Conservation (phyloP, 139 green algal genomes). For the Closterium sp. region DNA sequence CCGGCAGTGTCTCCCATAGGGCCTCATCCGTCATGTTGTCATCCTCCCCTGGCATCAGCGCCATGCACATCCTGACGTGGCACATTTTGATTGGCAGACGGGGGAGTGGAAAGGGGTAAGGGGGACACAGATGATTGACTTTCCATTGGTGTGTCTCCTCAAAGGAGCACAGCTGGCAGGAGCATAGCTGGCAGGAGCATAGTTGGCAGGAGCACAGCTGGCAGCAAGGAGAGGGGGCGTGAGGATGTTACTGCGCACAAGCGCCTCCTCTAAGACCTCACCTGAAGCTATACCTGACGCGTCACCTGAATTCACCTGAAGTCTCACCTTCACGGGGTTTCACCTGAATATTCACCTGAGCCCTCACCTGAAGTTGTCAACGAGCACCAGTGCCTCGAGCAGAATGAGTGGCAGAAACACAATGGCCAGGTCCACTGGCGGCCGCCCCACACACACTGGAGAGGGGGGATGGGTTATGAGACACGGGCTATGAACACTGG, state of each 20-base stretch:
- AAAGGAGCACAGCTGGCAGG: not conserved
- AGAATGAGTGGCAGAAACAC: conserved; percentile 31
- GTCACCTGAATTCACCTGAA: not conserved
- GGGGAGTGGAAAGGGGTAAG: not conserved
- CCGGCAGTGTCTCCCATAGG: conserved; percentile 32
- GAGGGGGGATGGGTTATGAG: too few relatives aligned
- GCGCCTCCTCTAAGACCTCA: not conserved
- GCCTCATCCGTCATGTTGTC: conserved; percentile 47
- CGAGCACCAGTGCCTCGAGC: conserved; percentile 25
- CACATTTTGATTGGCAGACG: not conserved
- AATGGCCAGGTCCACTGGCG: conserved; percentile 10
- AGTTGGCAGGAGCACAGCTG: not conserved
- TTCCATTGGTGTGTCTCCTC: too few relatives aligned
- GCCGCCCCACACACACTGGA: not conserved
- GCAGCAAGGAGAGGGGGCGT: not conserved
- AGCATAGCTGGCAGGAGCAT: not conserved
- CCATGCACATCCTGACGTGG: conserved; percentile 37
- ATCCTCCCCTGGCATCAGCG: conserved; percentile 41
- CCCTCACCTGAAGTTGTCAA: conserved; percentile 34
- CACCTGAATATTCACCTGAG: not conserved
- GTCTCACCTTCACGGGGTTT: too few relatives aligned
- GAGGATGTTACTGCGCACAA: not conserved
- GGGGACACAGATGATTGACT: too few relatives aligned
- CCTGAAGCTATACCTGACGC: not conserved
- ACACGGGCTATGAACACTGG: too few relatives aligned